Evolutionary conservation across 768 basidiomycete species (phyloP), one percentile per base, ranked within the genome.

Genomic region (Leccinum uliginosum): DNA sequence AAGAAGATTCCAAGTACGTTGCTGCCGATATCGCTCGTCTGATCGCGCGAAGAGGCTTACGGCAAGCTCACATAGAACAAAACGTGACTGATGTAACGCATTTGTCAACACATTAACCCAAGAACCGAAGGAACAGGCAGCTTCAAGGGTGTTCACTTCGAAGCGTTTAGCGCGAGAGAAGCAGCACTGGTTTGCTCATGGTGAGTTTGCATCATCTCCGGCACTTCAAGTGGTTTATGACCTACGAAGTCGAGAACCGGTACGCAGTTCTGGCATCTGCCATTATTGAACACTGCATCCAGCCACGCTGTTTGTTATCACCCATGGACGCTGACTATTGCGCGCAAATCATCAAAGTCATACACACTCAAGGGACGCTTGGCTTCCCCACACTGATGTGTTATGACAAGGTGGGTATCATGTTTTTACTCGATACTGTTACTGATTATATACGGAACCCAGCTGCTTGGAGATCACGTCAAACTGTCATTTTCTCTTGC

Each of bases 301-400:
- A 91, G 66, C 96, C 97, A 11, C 85, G 97, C 27, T 89, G 88
- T 61, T 76, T 98, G 40, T 75, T 98, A n/a, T 96, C 96, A 0
- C 94, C 94, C 0, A 91, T 94, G 84, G 97, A 99, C 71, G 96
- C 97, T 24, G 89, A 96, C 55, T 99, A 86, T 63, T 93, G 93
- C 56, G 88, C 92, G 3, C 89, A 92, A 62, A 87, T 98, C 65
- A 89, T 98, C 70, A 89, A 89, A 67, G 79, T 87, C 14, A 77
- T 98, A 58, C 97, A 99, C 63, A 80, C 82, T 14, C 83, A 87
- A 67, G 94, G 92, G n/a, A 95, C 95, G 1, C 83, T 85, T 9
- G 87, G 88, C 2, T 99, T 98, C 70, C 86, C 88, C 35, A 93
- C 93, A 0, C 71, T 97, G 11, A 81, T 83, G 67, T 85, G 88